phyloP scores from a whole-genome alignment of 768 basidiomycete genomes.

The Tricholoma sp. region DNA sequence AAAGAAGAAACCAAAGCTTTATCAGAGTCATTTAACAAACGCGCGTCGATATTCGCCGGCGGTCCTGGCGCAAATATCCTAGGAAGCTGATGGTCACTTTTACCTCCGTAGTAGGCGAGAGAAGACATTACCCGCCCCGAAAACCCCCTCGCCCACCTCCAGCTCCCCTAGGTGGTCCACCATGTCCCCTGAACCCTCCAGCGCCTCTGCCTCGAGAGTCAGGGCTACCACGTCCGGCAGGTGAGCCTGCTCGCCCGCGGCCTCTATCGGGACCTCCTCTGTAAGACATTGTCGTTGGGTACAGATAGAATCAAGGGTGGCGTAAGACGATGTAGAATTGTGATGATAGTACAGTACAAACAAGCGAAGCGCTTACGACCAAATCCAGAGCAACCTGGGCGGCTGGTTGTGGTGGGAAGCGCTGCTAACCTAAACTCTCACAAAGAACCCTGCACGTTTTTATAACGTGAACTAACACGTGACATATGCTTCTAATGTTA shows the following conservation, averaged over 20 bases:
- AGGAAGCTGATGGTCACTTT: conserved; percentile 8
- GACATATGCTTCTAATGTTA: too few relatives aligned
- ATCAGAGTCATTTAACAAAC: conserved; percentile 36
- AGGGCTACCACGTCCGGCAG: conserved; percentile 25
- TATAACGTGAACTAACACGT: too few relatives aligned
- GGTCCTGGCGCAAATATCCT: conserved; percentile 37
- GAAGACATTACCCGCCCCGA: conserved; percentile 32
- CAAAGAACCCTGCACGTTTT: neutral
- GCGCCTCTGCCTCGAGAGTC: conserved; percentile 14
- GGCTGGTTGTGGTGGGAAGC: conserved; percentile 14
- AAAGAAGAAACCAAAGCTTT: conserved; percentile 36
- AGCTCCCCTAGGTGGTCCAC: conserved; percentile 23
- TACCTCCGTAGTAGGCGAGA: neutral
- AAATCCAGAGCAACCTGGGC: conserved; percentile 4
- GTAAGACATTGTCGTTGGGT: conserved; percentile 20
- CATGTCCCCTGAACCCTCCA: conserved; percentile 9
- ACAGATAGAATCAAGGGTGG: neutral
- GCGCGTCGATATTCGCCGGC: conserved; percentile 35
- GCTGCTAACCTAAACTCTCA: neutral
- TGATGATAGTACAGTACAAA: neutral
- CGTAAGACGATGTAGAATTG: neutral
- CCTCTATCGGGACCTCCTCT: conserved; percentile 30
- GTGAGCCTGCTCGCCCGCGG: conserved; percentile 30
- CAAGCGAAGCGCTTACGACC: conserved; percentile 11
- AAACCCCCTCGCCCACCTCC: conserved; percentile 27